Percentiles rank a stretch among this genome's conserved stretches.
phyloP scores from a whole-genome alignment of 176 grass and related monocot genomes.

The Thalia dealbata region DNA sequence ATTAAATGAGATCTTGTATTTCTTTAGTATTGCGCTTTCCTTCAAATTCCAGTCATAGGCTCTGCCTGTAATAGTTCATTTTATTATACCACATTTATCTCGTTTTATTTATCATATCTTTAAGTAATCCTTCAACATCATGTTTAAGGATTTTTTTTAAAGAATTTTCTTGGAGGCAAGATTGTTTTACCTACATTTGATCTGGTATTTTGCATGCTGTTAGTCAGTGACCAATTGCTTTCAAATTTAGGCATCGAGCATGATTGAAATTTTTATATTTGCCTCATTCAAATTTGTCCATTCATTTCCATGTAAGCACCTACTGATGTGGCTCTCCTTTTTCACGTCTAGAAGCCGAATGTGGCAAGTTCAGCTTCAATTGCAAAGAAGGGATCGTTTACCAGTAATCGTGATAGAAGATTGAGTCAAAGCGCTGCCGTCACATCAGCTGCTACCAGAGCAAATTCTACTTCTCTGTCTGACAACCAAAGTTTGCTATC shows the following conservation, averaged over 20 bases:
- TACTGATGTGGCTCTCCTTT: slow-evolving; percentile 11
- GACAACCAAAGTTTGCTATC: slow-evolving; percentile 2
- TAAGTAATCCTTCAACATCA: too few relatives aligned
- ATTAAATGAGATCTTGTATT: too few relatives aligned
- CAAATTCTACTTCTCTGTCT: neutral
- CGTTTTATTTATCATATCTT: too few relatives aligned
- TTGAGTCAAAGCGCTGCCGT: slow-evolving; percentile 11
- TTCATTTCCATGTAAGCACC: neutral
- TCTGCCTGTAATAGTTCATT: too few relatives aligned
- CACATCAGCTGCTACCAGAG: slow-evolving; percentile 31
- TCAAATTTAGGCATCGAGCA: neutral
- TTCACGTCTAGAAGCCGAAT: slow-evolving; percentile 35
- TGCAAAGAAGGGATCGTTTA: slow-evolving; percentile 37
- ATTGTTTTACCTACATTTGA: too few relatives aligned
- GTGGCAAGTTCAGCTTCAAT: slow-evolving; percentile 27
- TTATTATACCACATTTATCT: too few relatives aligned
- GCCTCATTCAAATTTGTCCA: neutral
- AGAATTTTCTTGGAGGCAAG: too few relatives aligned
- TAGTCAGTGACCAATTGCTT: neutral
- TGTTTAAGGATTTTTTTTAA: too few relatives aligned
- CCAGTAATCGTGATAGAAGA: slow-evolving; percentile 20
- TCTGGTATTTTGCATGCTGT: neutral
- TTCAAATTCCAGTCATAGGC: too few relatives aligned
- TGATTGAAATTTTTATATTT: neutral
- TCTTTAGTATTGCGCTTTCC: too few relatives aligned